A percentile compares a stretch with the other conserved stretches of the same genome.
phyloP scores from a whole-genome alignment of 1,139 yeast species.

The Geotrichum bryndzae region DNA sequence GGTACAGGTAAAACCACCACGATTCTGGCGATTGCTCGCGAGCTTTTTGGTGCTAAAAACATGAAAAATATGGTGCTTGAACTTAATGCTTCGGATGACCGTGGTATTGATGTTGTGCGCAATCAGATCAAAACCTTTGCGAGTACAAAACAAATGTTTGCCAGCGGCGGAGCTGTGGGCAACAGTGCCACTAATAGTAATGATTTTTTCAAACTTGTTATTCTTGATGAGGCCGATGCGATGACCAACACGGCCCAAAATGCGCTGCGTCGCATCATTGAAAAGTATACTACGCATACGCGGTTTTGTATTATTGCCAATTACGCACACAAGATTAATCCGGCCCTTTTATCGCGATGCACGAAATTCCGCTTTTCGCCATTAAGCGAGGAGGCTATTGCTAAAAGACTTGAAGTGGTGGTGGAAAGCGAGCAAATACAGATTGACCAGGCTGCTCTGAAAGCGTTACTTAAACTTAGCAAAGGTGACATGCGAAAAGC shows the following conservation, averaged over 20 bases:
- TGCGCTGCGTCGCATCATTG: slow-evolving; percentile 85
- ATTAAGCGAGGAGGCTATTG: slow-evolving; percentile 58
- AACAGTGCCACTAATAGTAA: neutral
- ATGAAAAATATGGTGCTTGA: slow-evolving; percentile 87
- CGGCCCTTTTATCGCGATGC: slow-evolving; percentile 90
- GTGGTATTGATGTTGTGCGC: slow-evolving; percentile 82
- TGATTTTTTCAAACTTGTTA: slow-evolving; percentile 74
- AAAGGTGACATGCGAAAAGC: slow-evolving; percentile 97
- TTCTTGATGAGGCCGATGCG: slow-evolving; percentile 96
- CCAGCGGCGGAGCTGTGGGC: slow-evolving; percentile 1
- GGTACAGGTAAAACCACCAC: slow-evolving; percentile 98
- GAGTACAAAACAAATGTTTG: slow-evolving; percentile 84
- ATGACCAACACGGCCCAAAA: slow-evolving; percentile 98
- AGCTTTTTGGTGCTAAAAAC: slow-evolving; percentile 72
- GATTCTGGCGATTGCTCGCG: slow-evolving; percentile 81
- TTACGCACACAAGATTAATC: slow-evolving; percentile 90
- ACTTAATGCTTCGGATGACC: slow-evolving; percentile 78
- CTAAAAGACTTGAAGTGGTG: slow-evolving; percentile 60
- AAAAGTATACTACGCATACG: slow-evolving; percentile 89
- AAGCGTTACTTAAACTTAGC: slow-evolving; percentile 61
- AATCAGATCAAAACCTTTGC: slow-evolving; percentile 82
- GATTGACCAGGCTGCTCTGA: slow-evolving; percentile 54
- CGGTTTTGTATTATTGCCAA: slow-evolving; percentile 95
- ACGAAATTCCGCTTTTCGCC: slow-evolving; percentile 93
- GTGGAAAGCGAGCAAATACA: slow-evolving; percentile 59